phyloP scores from a whole-genome alignment of 176 grass and related monocot species.

The Microstegium vimineum region DNA sequence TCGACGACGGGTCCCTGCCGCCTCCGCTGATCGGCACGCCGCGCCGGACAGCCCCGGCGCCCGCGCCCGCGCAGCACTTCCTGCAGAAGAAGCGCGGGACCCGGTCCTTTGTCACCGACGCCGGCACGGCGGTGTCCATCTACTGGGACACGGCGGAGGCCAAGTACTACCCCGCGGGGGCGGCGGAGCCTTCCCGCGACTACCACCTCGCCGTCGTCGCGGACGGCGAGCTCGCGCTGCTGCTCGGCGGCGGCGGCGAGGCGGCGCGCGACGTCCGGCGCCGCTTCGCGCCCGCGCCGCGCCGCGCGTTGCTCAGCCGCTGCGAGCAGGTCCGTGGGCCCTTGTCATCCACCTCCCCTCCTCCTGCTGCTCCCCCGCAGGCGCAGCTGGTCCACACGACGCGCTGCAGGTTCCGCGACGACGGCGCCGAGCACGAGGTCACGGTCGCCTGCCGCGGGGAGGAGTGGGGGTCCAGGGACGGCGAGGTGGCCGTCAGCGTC shows the following conservation, averaged over 20 bases:
- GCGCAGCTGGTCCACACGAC: conserved; percentile 49
- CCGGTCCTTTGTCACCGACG: conserved; percentile 52
- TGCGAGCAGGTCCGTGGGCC: conserved; percentile 55
- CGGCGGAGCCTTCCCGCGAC: conserved; percentile 50
- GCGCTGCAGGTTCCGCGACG: conserved; percentile 56
- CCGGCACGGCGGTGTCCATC: conserved; percentile 37
- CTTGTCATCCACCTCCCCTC: not conserved
- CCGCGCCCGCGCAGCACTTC: not conserved
- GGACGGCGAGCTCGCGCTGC: conserved; percentile 52
- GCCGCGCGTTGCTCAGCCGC: conserved; percentile 41
- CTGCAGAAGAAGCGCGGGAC: conserved; percentile 58
- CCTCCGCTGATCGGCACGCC: conserved; percentile 1
- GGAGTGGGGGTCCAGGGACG: conserved; percentile 34
- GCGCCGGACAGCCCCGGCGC: conserved; percentile 1
- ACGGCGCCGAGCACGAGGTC: conserved; percentile 72
- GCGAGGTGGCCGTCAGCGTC: conserved; percentile 64
- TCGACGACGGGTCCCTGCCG: conserved; percentile 9
- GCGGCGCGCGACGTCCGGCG: conserved; percentile 33
- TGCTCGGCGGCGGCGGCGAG: conserved; percentile 43
- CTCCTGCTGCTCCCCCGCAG: not conserved
- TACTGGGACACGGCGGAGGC: conserved; percentile 69
- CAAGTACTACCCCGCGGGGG: conserved; percentile 21
- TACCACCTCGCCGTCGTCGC: conserved; percentile 63
- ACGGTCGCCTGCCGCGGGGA: conserved; percentile 65
- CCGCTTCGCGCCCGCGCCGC: conserved; percentile 28